A percentile compares a stretch with the other conserved stretches of the same genome.
Evolutionary conservation across 768 basidiomycete species (phyloP).

Genomic region (Leccinum subtestaceum): DNA sequence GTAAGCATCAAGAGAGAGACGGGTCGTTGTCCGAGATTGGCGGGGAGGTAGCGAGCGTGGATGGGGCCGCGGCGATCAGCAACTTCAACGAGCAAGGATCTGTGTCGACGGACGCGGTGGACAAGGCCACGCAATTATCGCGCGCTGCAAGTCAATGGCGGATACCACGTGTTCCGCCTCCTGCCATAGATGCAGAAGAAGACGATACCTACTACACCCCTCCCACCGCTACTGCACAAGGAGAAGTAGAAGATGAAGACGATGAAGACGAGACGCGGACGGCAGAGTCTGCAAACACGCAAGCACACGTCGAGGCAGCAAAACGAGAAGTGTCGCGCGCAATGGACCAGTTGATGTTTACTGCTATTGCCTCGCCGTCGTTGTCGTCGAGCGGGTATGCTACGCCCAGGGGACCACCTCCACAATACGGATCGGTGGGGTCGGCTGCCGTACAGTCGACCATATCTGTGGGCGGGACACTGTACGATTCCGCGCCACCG

Average conservation of each 20-base stretch:
- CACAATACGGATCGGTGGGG: slow-evolving; percentile 3
- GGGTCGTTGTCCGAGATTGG: slow-evolving; percentile 10
- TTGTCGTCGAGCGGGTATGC: slow-evolving; percentile 12
- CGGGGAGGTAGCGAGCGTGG: background rate
- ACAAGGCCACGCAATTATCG: slow-evolving; percentile 2
- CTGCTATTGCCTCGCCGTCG: slow-evolving; percentile 22
- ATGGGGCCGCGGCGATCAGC: background rate
- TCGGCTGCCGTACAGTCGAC: background rate
- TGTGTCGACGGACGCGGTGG: slow-evolving; percentile 4
- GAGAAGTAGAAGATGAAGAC: too few relatives aligned
- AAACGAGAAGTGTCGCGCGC: slow-evolving; percentile 67
- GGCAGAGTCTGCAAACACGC: slow-evolving; percentile 43
- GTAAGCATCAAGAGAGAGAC: slow-evolving; percentile 18
- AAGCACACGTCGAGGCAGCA: slow-evolving; percentile 59
- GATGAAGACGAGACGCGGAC: slow-evolving; percentile 33
- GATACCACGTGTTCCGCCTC: slow-evolving; percentile 39
- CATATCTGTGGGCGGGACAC: slow-evolving; percentile 7
- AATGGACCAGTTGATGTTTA: slow-evolving; percentile 53
- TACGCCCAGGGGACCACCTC: slow-evolving; percentile 17
- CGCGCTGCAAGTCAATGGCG: slow-evolving; percentile 26
- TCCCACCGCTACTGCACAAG: background rate
- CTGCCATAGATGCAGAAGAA: slow-evolving; percentile 31
- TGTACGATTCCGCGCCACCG: slow-evolving; percentile 23
- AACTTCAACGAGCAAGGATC: slow-evolving; percentile 7
- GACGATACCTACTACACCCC: background rate